A percentile compares a stretch with the other conserved stretches of the same genome.
phyloP scores from a whole-genome alignment of 495 filamentous ascomycete species.

The Penicillium silybi region DNA sequence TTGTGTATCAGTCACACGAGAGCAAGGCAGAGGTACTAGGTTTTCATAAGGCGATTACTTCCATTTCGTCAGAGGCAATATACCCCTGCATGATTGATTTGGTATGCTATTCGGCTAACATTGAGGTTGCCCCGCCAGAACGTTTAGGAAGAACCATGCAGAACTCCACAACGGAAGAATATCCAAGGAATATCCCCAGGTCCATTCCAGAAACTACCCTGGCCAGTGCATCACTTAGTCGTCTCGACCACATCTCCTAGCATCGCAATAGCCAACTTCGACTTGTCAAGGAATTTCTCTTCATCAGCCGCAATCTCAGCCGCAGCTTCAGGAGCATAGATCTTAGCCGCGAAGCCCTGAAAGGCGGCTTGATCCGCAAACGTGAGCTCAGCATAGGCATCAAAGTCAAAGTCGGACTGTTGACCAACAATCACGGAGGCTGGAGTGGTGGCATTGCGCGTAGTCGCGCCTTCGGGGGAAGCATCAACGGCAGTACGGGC shows the following conservation, averaged over 20 bases:
- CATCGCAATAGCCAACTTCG: slow-evolving; percentile 21
- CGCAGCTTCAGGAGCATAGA: slow-evolving; percentile 20
- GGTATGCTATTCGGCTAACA: too few relatives aligned
- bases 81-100: too few relatives aligned
- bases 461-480: slow-evolving; percentile 9
- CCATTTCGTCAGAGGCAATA: too few relatives aligned
- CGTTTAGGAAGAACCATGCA: too few relatives aligned
- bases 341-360: slow-evolving; percentile 21
- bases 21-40: too few relatives aligned
- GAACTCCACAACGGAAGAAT: too few relatives aligned
- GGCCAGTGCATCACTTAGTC: slow-evolving; percentile 1
- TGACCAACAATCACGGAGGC: slow-evolving; percentile 30
- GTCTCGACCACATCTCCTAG: slow-evolving; percentile 25
- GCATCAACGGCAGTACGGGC: slow-evolving; percentile 11
- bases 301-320: slow-evolving; percentile 26
- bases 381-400: slow-evolving; percentile 32
- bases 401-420: slow-evolving; percentile 39
- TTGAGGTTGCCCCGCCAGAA: too few relatives aligned
- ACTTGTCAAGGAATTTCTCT: slow-evolving; percentile 31
- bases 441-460: slow-evolving; percentile 21
- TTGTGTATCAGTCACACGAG: too few relatives aligned
- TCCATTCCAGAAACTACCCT: not conserved
- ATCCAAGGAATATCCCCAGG: not conserved
- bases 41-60: too few relatives aligned
- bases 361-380: slow-evolving; percentile 31